Evolutionary conservation across 768 basidiomycete genomes (phyloP).

Genomic region (Lepiota venenata): DNA sequence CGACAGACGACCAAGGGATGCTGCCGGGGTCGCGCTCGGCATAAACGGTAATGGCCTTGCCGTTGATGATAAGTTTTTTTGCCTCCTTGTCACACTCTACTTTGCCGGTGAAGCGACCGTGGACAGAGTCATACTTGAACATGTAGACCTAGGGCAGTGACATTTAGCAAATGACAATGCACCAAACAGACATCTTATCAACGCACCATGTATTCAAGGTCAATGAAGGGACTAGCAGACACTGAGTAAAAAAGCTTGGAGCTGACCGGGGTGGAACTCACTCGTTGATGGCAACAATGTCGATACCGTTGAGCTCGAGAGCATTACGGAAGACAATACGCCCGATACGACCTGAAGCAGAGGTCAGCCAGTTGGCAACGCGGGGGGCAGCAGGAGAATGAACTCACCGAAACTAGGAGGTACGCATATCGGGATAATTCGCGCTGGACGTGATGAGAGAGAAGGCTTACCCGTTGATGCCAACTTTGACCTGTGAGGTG

Average conservation of each 20-base stretch:
- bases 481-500: constrained; percentile 68
- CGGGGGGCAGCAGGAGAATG: background rate
- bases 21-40: constrained; percentile 82
- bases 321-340: constrained; percentile 98
- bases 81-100: constrained; percentile 74
- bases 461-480: constrained; percentile 84
- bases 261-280: constrained; percentile 33
- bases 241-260: background rate
- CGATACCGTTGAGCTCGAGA: constrained; percentile 64
- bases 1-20: constrained; percentile 79
- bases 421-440: constrained; percentile 9
- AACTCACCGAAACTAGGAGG: constrained; percentile 69
- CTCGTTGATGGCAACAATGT: constrained; percentile 97
- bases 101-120: constrained; percentile 87
- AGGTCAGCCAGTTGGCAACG: constrained; percentile 6
- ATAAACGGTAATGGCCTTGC: constrained; percentile 73
- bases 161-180: background rate
- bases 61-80: constrained; percentile 78
- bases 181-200: background rate
- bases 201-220: constrained; percentile 91
- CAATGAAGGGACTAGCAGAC: constrained; percentile 85
- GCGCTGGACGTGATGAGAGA: background rate
- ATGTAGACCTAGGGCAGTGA: constrained; percentile 75
- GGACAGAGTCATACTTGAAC: constrained; percentile 97
- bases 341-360: constrained; percentile 86